phyloP scores from a whole-genome alignment of 176 grass and related monocot species.

The Calamus simplicifolius region DNA sequence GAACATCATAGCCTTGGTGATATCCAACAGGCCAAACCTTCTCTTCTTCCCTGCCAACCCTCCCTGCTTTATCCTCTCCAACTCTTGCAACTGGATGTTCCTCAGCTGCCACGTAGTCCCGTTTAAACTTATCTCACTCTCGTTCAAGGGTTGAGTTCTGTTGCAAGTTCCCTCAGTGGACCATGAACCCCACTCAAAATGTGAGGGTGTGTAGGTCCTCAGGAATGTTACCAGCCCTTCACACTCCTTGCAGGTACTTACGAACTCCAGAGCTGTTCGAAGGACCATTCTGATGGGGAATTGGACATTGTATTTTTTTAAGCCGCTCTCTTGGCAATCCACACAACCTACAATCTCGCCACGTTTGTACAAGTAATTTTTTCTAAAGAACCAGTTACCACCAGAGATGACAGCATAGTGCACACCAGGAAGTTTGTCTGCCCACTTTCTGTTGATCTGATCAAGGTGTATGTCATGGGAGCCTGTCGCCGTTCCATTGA shows the following conservation, averaged over 20 bases:
- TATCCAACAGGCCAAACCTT: conserved; percentile 52
- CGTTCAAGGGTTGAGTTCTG: conserved; percentile 38
- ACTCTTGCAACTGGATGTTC: conserved; percentile 45
- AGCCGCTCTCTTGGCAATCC: conserved; percentile 18
- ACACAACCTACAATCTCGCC: conserved; percentile 34
- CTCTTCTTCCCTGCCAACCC: neutral
- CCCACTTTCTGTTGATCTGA: conserved; percentile 39
- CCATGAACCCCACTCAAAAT: conserved; percentile 66
- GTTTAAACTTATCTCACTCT: conserved; percentile 1
- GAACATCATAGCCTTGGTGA: conserved; percentile 88
- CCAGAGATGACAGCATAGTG: conserved; percentile 54
- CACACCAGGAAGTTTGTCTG: conserved; percentile 20
- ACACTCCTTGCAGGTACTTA: conserved; percentile 27
- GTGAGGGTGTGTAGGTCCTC: conserved; percentile 43
- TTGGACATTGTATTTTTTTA: conserved; percentile 13
- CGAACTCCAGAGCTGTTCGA: conserved; percentile 29
- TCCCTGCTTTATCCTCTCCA: conserved; percentile 18
- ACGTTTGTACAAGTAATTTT: conserved; percentile 37
- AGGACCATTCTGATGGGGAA: conserved; percentile 30
- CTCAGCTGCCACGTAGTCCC: conserved; percentile 39
- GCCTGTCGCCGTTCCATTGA: conserved; percentile 19
- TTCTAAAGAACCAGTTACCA: conserved; percentile 63
- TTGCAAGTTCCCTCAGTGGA: conserved; percentile 52
- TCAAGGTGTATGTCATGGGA: conserved; percentile 66
- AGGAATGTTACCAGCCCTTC: conserved; percentile 28